A percentile compares a stretch with the other conserved stretches of the same genome.
phyloP scores from a whole-genome alignment of 2,329 filamentous ascomycete genomes.

The Aspergillus viridinutans region DNA sequence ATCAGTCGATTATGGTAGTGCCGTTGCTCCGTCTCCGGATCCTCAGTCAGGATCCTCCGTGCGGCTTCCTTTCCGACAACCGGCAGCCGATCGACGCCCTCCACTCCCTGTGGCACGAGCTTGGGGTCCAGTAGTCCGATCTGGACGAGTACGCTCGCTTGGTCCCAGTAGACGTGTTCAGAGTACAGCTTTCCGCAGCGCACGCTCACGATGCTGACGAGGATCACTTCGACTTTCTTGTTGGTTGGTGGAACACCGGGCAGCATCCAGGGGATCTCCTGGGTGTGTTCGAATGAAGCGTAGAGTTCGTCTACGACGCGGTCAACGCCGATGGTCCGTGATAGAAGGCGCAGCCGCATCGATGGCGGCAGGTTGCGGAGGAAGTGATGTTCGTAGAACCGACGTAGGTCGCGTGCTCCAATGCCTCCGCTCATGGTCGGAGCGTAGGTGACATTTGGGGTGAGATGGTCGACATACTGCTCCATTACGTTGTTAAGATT shows the following conservation, averaged over 20 bases:
- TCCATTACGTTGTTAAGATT: slow-evolving; percentile 28
- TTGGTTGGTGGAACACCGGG: slow-evolving; percentile 55
- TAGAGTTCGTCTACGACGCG: slow-evolving; percentile 60
- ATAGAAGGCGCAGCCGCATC: slow-evolving; percentile 51
- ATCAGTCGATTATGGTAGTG: slow-evolving; percentile 34
- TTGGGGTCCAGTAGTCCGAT: slow-evolving; percentile 56
- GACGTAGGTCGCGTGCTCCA: slow-evolving; percentile 37
- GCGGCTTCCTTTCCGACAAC: slow-evolving; percentile 40
- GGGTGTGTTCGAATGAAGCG: slow-evolving; percentile 54
- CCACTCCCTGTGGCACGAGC: slow-evolving; percentile 45
- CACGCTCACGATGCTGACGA: slow-evolving; percentile 55
- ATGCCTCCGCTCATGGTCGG: slow-evolving; percentile 41
- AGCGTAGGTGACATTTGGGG: slow-evolving; percentile 25
- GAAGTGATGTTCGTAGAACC: slow-evolving; percentile 57
- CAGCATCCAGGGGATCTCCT: slow-evolving; percentile 56
- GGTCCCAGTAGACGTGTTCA: slow-evolving; percentile 61
- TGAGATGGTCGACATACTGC: slow-evolving; percentile 26
- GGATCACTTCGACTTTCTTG: slow-evolving; percentile 53
- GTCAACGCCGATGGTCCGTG: slow-evolving; percentile 55
- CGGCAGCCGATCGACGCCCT: slow-evolving; percentile 36
- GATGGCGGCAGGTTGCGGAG: slow-evolving; percentile 49
- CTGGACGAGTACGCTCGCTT: slow-evolving; percentile 57
- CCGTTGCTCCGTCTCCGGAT: slow-evolving; percentile 30
- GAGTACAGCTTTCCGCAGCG: slow-evolving; percentile 51
- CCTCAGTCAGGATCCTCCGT: slow-evolving; percentile 37